Evolutionary conservation across 805 yeast genomes (phyloP).

Genomic region (Saturnispora galanensis): DNA sequence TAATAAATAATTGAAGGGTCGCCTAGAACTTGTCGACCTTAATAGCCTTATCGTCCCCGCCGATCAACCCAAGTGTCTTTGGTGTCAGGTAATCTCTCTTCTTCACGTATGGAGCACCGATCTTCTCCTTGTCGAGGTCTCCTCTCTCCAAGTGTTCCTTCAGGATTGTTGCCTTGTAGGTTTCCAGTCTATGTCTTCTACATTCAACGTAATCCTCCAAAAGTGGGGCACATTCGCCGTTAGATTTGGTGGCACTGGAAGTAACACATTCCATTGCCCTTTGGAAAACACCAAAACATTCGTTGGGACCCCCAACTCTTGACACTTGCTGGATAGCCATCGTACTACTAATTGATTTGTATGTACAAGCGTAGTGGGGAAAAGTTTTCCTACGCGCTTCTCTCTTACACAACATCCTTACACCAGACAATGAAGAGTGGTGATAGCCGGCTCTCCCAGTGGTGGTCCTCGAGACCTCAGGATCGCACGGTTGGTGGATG

Average conservation of each 20-base stretch:
- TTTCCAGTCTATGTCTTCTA: slow-evolving; percentile 29
- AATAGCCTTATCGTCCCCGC: slow-evolving; percentile 28
- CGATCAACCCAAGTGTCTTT: slow-evolving; percentile 29
- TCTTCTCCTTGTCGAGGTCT: slow-evolving; percentile 20
- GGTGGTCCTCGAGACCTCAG: slow-evolving; percentile 10
- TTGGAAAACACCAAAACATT: slow-evolving; percentile 30
- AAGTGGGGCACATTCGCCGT: slow-evolving; percentile 25
- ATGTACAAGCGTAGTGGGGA: too few species aligned
- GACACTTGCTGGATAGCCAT: slow-evolving; percentile 28
- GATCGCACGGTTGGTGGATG: not conserved
- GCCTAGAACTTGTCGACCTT: slow-evolving; percentile 17
- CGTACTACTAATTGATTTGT: slow-evolving; percentile 2
- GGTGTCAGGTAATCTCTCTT: slow-evolving; percentile 31
- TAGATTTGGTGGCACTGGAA: slow-evolving; percentile 21
- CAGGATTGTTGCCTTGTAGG: slow-evolving; percentile 28
- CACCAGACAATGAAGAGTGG: slow-evolving; percentile 2
- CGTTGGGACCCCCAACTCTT: slow-evolving; percentile 30
- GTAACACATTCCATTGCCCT: slow-evolving; percentile 32
- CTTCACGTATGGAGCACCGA: slow-evolving; percentile 32
- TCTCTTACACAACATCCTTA: not conserved
- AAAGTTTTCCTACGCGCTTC: too few species aligned
- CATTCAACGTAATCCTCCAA: slow-evolving; percentile 30
- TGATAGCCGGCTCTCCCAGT: slow-evolving; percentile 4
- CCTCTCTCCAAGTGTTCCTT: slow-evolving; percentile 25
- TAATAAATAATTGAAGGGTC: not conserved